These are phyloP conservation scores for Irpex lacteus DNA, from an alignment of 1,284 basidiomycete genomes.

Conservation along the genomic window DNA sequence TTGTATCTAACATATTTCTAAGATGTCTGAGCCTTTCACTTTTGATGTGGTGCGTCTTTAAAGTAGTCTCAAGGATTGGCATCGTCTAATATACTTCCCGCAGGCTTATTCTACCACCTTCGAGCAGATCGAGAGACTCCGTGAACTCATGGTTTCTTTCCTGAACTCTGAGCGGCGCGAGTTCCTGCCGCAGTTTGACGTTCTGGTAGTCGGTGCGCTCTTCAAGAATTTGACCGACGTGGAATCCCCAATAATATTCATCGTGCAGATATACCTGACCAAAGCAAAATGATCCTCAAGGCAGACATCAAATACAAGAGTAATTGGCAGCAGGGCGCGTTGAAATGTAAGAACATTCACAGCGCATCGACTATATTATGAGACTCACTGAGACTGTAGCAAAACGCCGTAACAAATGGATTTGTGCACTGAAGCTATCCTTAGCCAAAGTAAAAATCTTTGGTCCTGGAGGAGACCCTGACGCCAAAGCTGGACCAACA, in stretches of 20 bases:
- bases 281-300: constrained; percentile 76
- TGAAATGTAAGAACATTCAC: constrained; percentile 52
- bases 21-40: constrained; percentile 76
- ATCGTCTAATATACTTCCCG: background rate
- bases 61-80: no score
- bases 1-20: background rate
- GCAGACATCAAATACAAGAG: constrained; percentile 91
- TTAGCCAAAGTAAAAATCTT: constrained; percentile 73
- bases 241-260: background rate
- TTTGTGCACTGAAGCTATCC: constrained; percentile 79
- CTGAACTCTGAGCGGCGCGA: constrained; percentile 70
- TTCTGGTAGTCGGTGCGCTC: constrained; percentile 54
- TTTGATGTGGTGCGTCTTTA: constrained; percentile 62
- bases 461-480: constrained; percentile 72
- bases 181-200: constrained; percentile 73
- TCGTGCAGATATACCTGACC: constrained; percentile 72
- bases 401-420: constrained; percentile 87
- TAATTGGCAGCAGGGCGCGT: constrained; percentile 81
- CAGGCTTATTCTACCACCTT: constrained; percentile 73
- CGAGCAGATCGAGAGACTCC: constrained; percentile 78
- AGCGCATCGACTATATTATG: background rate
- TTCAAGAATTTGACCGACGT: background rate
- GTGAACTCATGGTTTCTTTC: constrained; percentile 82
- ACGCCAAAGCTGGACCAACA: constrained; percentile 46
- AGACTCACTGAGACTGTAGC: constrained; percentile 33